Base-by-base conservation (phyloP, 2,329 filamentous ascomycete genomes). In the Ceratocystis alfenasii region DNA sequence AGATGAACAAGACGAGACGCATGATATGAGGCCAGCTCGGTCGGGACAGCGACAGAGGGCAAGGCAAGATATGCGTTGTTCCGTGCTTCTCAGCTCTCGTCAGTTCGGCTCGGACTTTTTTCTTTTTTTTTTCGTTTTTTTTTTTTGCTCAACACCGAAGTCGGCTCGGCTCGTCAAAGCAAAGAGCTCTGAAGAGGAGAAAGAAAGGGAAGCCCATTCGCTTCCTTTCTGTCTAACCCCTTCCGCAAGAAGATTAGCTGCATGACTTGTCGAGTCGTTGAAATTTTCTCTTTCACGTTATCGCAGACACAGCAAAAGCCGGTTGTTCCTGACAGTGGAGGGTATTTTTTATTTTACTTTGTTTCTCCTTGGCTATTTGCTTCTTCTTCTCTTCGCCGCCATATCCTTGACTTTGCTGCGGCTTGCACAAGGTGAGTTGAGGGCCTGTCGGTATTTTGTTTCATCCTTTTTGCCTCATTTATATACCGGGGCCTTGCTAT, bases 201-300 rank as follows among this genome's bases (percentile, higher is more conserved):
- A 50, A 50, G 20, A 50, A 50, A 50, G 25, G 20, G 17, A 57
- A 33, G n/a, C 12, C 63, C 20, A 25, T 41, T 20, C 17, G 44
- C n/a, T 46, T 64, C 17, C 17, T 60, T 33, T 57, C 30, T 30
- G 4, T 17, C 22, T 30, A 15, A 6, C 25, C 53, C 28, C 53
- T 57, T 30, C 53, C 53, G 53, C 46, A 50, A 50, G 4, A 50
- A 50, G 46, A 50, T 48, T 48, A 48, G 45, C 45, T 20, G 45
- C n/a, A 41, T 20, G 17, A 6, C 15, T 48, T 48, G 17, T 48
- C 36, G 36, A 10, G 3, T 12, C 46, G 6, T 3, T 25, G 15
- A 25, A 50, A 50, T 50, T 50, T 50, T 50, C 45, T 48, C 46
- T 41, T 41, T 41, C 36, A 41, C 36, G 36, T 41, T 41, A 41